Conservation (phyloP, 202 grass and related monocot species). For the Panicum virgatum region DNA sequence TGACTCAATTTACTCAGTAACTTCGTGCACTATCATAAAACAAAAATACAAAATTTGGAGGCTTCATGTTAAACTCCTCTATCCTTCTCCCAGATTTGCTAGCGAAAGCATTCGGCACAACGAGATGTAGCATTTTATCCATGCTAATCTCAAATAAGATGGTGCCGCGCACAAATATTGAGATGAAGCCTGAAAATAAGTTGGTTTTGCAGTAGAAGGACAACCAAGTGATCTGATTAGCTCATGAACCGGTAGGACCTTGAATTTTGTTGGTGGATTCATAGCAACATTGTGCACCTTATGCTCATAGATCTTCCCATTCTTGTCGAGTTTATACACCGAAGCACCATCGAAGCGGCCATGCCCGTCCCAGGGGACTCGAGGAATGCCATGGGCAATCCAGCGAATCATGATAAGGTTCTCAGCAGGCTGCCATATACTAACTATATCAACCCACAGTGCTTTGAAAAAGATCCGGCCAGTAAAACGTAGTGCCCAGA, state of each 20-base stretch:
- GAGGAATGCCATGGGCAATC: slow-evolving; percentile 87
- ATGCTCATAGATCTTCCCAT: slow-evolving; percentile 96
- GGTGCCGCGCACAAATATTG: slow-evolving; percentile 6
- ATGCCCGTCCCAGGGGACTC: slow-evolving; percentile 86
- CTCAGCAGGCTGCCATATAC: slow-evolving; percentile 94
- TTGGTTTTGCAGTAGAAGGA: slow-evolving; percentile 78
- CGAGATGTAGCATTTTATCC: slow-evolving; percentile 64
- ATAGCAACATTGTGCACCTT: slow-evolving; percentile 83
- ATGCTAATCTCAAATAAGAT: slow-evolving; percentile 48
- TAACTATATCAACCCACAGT: slow-evolving; percentile 85
- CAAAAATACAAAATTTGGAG: slow-evolving; percentile 40
- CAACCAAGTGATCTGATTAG: slow-evolving; percentile 74
- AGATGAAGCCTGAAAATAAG: slow-evolving; percentile 77
- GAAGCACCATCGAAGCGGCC: slow-evolving; percentile 91
- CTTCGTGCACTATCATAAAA: slow-evolving; percentile 43
- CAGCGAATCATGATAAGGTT: slow-evolving; percentile 95
- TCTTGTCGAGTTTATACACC: slow-evolving; percentile 88
- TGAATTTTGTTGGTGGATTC: slow-evolving; percentile 75
- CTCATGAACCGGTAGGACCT: slow-evolving; percentile 67
- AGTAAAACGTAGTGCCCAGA: slow-evolving; percentile 72
- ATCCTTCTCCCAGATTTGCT: slow-evolving; percentile 59
- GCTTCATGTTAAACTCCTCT: slow-evolving; percentile 28
- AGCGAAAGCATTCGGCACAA: slow-evolving; percentile 51
- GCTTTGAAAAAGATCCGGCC: slow-evolving; percentile 83
- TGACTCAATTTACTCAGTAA: slow-evolving; percentile 36